Base-by-base conservation (phyloP, 176 grass and related monocot species). In the Rhynchospora pubera region DNA sequence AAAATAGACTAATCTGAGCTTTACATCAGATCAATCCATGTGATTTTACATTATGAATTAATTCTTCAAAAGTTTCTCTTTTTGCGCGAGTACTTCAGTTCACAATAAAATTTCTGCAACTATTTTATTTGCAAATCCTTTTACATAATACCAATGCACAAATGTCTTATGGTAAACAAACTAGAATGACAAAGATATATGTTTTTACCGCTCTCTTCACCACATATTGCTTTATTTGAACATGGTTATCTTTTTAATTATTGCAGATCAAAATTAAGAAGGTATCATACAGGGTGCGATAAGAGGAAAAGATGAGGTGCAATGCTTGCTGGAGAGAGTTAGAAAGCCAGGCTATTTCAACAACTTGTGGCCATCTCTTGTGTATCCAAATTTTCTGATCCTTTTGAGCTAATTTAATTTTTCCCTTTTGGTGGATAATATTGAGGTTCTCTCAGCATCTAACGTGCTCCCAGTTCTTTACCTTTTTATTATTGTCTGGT, bases 251-350 rank as follows among this genome's bases (percentile, higher is more conserved):
- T 80, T 62, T 55, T 62, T 56, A 32, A 19, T 80, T 44, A 80
- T 80, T 80, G 78, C 53, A 80, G 58, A 9, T 80, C 18, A 44
- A 42, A 67, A 12, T 65, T 82, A 13, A 66, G 66, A 51, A 28
- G 6, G 10, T 64, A 67, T n/a, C 28, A 26, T 45, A 82, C 26
- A 52, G 79, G 62, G 79, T 48, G 19, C 13, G 30, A 82, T 53
- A 57, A 48, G 48, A 58, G 56, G 39, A 23, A 28, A 69, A 86
- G 59, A 97, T 93, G 94, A 97, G 92, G 86, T 97, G 94, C 83
- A 97, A 97, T 77, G 91, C 91, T 90, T 97, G 91, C 69, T 97
- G 91, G 91, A 70, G 76, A 62, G 91, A 97, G 58, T 85, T 97
- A 78, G 94, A 97, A 86, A 92, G 91, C 68, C 87, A 84, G 78